Evolutionary conservation across 768 basidiomycete species (phyloP), one percentile per base, ranked within the genome.

Genomic region (Sistotremastrum niveocremeum): DNA sequence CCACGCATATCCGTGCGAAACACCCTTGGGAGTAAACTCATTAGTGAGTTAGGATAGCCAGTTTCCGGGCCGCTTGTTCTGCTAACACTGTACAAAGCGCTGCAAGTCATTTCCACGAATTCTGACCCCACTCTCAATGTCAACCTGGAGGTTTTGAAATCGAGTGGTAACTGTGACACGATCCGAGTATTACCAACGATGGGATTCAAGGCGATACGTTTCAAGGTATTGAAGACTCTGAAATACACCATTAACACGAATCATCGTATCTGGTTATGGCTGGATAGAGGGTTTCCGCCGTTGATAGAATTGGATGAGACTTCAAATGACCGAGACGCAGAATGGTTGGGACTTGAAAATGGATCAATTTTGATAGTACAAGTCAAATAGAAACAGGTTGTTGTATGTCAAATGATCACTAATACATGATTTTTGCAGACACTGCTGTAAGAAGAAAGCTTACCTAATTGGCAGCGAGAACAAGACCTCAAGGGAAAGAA

Each of bases 271-370:
- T 56, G 55, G 41, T 54, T 86, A 33, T 85, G 79, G 77, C 57
- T 81, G 38, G 64, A 63, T 39, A 69, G 82, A 67, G 58, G 61
- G 12, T 71, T 79, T 53, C 67, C 67, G 32, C 46, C 60, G 3
- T 62, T 76, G 31, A 62, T 65, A 29, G 65, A 69, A 44, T 61
- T 89, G 32, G 65, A 65, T 12, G 47, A 46, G n/a, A 64, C 69
- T 30, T 55, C 71, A 31, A 76, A 82, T 42, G 52, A 58, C 8
- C 72, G 71, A 46, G 71, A 77, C 44, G 57, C 87, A 37, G 74
- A 69, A 48, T 86, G 83, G 82, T 73, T 79, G 56, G 84, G 86
- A 5, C 56, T 88, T 35, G 81, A 85, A 47, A 69, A 73, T 6
- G 72, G 57, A 12, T 63, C 66, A 46, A 56, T 64, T 47, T 53